These are phyloP conservation scores for Phyllosticta ampelicida DNA, from an alignment of 2,329 filamentous ascomycete species.

Conservation along the genomic window DNA sequence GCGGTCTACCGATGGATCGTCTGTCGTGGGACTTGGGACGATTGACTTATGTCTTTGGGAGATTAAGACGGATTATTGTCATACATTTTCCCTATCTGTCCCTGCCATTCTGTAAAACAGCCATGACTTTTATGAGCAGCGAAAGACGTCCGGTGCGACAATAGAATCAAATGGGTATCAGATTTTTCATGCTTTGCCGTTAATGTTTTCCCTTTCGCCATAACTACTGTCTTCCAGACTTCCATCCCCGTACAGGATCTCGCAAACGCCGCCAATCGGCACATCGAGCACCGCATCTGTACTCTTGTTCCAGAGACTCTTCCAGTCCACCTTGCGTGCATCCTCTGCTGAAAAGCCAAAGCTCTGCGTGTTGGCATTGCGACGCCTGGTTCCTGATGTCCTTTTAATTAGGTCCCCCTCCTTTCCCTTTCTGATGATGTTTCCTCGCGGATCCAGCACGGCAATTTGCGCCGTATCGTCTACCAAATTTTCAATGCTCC, in stretches of 20 bases:
- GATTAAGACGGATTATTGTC: no score
- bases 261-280: slow-evolving; percentile 86
- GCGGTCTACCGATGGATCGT: no score
- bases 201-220: neutral
- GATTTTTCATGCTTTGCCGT: neutral
- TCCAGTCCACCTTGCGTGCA: slow-evolving; percentile 55
- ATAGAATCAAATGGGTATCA: neutral
- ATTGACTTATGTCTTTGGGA: no score
- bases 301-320: slow-evolving; percentile 73
- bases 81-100: no score
- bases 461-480: slow-evolving; percentile 84
- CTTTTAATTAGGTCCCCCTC: slow-evolving; percentile 16
- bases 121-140: no score
- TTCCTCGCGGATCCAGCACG: slow-evolving; percentile 55
- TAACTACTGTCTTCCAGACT: slow-evolving; percentile 23
- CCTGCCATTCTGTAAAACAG: no score
- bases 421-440: slow-evolving; percentile 32
- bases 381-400: slow-evolving; percentile 17
- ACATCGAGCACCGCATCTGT: slow-evolving; percentile 98
- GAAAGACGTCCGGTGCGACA: neutral
- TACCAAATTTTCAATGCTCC: slow-evolving; percentile 76
- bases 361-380: slow-evolving; percentile 20
- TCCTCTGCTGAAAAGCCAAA: slow-evolving; percentile 23
- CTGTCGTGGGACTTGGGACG: no score
- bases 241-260: slow-evolving; percentile 72